phyloP scores from a whole-genome alignment of 345 rosid genomes.

The Citrus hindsii region DNA sequence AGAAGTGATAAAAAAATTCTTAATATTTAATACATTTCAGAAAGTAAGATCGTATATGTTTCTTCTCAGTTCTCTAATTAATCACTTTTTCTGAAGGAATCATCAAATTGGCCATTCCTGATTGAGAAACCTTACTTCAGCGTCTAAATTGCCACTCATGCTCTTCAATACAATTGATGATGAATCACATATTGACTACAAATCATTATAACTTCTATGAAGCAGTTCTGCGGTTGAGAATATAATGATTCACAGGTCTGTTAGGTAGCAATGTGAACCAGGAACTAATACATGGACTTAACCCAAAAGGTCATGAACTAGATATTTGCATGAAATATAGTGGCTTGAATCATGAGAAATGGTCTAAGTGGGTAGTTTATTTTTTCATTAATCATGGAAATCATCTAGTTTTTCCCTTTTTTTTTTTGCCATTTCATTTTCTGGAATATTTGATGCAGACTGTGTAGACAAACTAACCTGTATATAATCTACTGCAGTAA shows the following conservation, averaged over 20 bases:
- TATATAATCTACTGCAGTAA: constrained; percentile 73
- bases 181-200: not conserved
- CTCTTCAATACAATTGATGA: not conserved
- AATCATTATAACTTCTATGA: not conserved
- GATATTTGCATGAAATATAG: not conserved
- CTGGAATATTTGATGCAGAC: not conserved
- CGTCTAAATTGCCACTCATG: not conserved
- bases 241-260: not conserved
- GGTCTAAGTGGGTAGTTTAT: not conserved
- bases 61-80: not conserved
- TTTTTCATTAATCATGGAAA: not conserved
- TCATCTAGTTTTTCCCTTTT: not conserved
- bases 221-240: not conserved
- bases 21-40: not conserved
- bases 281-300: not conserved
- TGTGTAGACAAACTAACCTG: constrained; percentile 40
- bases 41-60: not conserved
- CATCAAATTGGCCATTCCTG: not conserved
- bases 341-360: not conserved
- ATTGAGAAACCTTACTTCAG: not conserved
- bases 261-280: not conserved
- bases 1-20: not conserved
- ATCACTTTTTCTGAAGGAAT: not conserved
- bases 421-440: not conserved
- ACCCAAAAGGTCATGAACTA: not conserved